These are phyloP conservation scores for Eucalyptus albens DNA, from an alignment of 345 rosid genomes.

Conservation along the genomic window DNA sequence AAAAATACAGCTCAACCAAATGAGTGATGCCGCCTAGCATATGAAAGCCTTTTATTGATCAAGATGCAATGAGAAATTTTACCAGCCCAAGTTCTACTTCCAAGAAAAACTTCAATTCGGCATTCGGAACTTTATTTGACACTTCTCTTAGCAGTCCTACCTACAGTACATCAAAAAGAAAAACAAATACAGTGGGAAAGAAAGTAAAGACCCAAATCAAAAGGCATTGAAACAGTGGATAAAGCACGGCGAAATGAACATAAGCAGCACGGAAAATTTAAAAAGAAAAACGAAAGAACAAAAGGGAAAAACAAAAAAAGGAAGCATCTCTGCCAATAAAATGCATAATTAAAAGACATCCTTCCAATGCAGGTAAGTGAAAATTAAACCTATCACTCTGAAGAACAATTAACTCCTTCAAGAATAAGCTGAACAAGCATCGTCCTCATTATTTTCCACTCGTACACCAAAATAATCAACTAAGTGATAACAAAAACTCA, in stretches of 20 bases:
- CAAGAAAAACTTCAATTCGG: constrained; percentile 54
- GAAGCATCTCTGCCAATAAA: neutral
- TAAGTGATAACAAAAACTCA: neutral
- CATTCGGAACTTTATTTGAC: constrained; percentile 42
- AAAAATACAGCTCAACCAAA: neutral
- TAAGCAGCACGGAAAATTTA: too few relatives aligned
- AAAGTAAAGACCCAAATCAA: neutral
- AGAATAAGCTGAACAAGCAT: neutral
- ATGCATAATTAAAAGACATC: neutral
- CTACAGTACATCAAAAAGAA: constrained; percentile 4
- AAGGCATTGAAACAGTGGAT: neutral
- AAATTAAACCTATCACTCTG: neutral
- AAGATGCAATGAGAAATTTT: neutral
- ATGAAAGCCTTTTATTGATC: neutral
- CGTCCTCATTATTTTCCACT: neutral
- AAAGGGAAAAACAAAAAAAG: neutral
- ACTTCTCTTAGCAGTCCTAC: constrained; percentile 57
- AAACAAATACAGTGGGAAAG: neutral
- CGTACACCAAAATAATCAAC: neutral
- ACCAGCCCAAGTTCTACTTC: constrained; percentile 63
- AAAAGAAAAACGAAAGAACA: neutral
- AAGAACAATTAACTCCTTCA: neutral
- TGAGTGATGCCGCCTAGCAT: neutral
- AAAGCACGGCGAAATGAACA: neutral
- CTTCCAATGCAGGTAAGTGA: neutral